phyloP scores from a whole-genome alignment of 176 grass and related monocot species.

The Thinopyrum elongatum region DNA sequence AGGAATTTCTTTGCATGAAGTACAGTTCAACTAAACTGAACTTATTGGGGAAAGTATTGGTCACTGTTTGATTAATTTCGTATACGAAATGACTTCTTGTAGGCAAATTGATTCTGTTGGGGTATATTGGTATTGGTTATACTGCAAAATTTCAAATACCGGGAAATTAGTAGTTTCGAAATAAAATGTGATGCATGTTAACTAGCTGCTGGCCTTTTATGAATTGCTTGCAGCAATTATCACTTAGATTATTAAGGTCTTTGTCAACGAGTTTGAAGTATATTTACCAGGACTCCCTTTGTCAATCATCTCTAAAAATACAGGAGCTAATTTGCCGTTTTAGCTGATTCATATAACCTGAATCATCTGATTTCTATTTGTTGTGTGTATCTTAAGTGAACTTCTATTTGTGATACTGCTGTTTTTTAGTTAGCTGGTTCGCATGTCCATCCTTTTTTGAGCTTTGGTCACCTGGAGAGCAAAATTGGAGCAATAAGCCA shows the following conservation, averaged over 20 bases:
- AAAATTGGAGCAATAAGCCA: not conserved
- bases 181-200: not conserved
- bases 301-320: conserved; percentile 8
- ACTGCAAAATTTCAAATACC: not conserved
- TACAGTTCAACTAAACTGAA: conserved; percentile 14
- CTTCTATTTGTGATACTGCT: not conserved
- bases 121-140: not conserved
- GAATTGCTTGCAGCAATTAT: not conserved
- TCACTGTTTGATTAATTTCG: not conserved
- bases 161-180: not conserved
- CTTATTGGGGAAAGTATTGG: not conserved
- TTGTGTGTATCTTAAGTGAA: not conserved
- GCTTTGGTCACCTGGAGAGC: not conserved
- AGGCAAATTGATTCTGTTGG: not conserved
- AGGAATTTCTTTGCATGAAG: not conserved
- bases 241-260: not conserved
- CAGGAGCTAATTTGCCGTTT: not conserved
- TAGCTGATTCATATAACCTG: not conserved
- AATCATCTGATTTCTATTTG: not conserved
- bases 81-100: not conserved
- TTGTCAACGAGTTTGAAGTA: not conserved
- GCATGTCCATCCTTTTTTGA: conserved; percentile 6
- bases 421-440: conserved; percentile 3
- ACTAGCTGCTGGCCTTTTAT: not conserved
- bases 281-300: not conserved